Base-by-base conservation (phyloP, 2,329 filamentous ascomycete genomes). In the Trichoderma sp. region DNA sequence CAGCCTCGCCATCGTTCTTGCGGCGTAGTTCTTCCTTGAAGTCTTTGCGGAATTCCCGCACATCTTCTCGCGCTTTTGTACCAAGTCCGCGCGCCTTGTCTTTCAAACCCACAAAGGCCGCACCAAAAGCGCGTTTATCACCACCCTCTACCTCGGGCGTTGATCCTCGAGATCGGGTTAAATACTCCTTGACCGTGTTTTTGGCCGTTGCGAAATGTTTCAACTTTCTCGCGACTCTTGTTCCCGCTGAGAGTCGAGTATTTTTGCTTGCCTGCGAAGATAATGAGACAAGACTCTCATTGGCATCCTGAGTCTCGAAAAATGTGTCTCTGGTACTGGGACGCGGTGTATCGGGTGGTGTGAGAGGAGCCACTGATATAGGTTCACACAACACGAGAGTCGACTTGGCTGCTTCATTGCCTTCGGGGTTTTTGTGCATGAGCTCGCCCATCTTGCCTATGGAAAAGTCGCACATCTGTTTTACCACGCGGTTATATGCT, bases 381-480 rank as follows among this genome's bases (percentile, higher is more conserved):
- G 11, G 24, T 3, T 57, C 35, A 4, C 27, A 31, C 2, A 16
- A 7, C 11, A 37, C 14, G 4, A 24, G 11, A 5, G n/a, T 2
- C 13, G 19, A 33, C 27, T 52, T 33, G 37, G 14, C 11, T 29
- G 33, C 62, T 5, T 43, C 31, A 5, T 37, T 13, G 2, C 7
- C 19, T 27, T 43, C 11, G 13, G 6, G 56, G 11, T 37, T 37
- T 27, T 33, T 52, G 5, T 27, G 52, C 35, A 65, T 65, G 4
- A 65, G 62, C 52, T 57, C 52, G 7, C 62, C 62, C 2, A 65
- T 13, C 11, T 27, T 31, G 5, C 1, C 19, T 4, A 65, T 47
- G 21, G 62, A 65, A 27, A 65, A 65, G 35, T 65, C n/a, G 27
- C 62, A 65, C 62, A 65, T 65, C 11, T 57, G 24, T 6, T 57